Evolutionary conservation across 2,329 filamentous ascomycete species (phyloP), one percentile per base, ranked within the genome.

Genomic region (Hypoxylon sp.): DNA sequence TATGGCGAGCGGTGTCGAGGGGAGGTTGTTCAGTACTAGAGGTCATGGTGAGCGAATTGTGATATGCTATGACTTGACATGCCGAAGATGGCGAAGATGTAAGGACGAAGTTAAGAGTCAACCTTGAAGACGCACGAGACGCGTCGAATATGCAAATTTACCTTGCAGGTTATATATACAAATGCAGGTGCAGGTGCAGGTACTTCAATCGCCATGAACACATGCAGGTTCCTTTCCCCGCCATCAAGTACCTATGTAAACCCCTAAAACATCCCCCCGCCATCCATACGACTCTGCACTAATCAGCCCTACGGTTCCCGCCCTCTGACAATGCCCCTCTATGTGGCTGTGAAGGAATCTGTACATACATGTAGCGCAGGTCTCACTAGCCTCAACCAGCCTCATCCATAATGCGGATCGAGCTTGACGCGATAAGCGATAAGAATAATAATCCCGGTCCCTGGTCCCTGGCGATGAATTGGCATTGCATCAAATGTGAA

Each of bases 1-100:
- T 83, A 78, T 99, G 96, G 61, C 84, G 86, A 49, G 86, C 82
- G 61, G 84, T 87, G 75, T 91, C 82, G 66, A 91, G 79, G 26
- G 70, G 71, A 7, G 67, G 65, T 24, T 71, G 70, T 42, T 63
- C 52, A 2, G 68, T 2, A n/a, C n/a, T n/a, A 18, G 16, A 40
- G 11, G 36, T 33, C 71, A 70, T 72, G 44, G 22, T 44, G 40
- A 6, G 22, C 7, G 30, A 18, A 22, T 40, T 4, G 28, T 44
- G 32, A 12, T n/a, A n/a, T n/a, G n/a, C n/a, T n/a, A n/a, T n/a
- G n/a, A n/a, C n/a, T n/a, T n/a, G n/a, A n/a, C n/a, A n/a, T n/a
- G n/a, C n/a, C n/a, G n/a, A n/a, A n/a, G n/a, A n/a, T n/a, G n/a
- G n/a, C n/a, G n/a, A n/a, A 45, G 45, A 50, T n/a, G 45, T 40